Conservation (phyloP, 2,329 filamentous ascomycete genomes). For the Trichoderma harzianum region DNA sequence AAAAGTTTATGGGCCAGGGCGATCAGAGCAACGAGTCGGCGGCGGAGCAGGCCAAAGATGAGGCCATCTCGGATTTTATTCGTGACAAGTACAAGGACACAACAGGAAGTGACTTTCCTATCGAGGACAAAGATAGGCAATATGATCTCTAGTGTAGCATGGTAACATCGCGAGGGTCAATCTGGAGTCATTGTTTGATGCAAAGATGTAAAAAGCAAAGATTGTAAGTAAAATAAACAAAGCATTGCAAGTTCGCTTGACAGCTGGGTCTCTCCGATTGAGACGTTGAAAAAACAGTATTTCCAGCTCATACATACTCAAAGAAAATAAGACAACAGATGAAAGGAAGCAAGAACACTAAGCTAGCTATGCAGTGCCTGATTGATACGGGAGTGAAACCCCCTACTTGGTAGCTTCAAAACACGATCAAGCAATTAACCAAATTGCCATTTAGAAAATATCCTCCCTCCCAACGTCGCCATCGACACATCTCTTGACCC, state of each 20-base stretch:
- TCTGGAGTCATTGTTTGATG: neutral
- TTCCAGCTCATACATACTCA: neutral
- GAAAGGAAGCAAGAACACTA: neutral
- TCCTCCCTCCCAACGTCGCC: constrained; percentile 24
- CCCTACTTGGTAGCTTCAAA: neutral
- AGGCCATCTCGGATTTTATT: constrained; percentile 71
- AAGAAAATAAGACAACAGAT: neutral
- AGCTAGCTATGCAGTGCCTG: neutral
- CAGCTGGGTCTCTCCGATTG: neutral
- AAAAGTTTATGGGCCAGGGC: constrained; percentile 68
- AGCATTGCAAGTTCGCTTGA: neutral
- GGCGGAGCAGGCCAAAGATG: constrained; percentile 79
- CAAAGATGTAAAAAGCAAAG: neutral
- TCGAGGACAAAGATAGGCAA: constrained; percentile 59
- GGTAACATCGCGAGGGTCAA: neutral
- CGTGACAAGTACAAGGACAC: constrained; percentile 65
- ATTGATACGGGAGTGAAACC: neutral
- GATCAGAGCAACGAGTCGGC: constrained; percentile 69
- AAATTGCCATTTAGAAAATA: neutral
- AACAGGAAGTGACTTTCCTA: constrained; percentile 66
- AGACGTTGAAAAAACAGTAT: neutral
- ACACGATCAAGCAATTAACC: neutral
- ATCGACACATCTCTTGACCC: constrained; percentile 54
- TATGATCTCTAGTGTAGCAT: neutral
- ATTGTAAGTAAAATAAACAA: neutral